phyloP scores from a whole-genome alignment of 2,329 filamentous ascomycete genomes.

The Fusarium sp. region DNA sequence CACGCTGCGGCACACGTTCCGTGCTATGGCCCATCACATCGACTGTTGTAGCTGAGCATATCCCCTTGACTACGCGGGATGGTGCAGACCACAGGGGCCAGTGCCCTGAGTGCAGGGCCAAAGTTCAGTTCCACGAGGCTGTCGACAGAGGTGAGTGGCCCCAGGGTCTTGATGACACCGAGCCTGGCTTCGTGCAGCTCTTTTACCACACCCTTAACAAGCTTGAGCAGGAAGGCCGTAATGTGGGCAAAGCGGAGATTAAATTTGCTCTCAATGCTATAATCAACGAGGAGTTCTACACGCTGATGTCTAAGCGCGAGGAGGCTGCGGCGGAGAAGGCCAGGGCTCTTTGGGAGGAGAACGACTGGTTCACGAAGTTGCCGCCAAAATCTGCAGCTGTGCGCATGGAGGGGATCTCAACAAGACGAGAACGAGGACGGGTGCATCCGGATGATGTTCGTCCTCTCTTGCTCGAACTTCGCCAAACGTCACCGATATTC shows the following conservation, averaged over 20 bases:
- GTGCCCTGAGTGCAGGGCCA: constrained; percentile 35
- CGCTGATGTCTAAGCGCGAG: constrained; percentile 9
- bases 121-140: neutral
- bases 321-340: neutral
- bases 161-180: neutral
- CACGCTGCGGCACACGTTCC: constrained; percentile 3
- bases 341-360: neutral
- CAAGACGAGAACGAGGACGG: no score
- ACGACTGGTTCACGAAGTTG: constrained; percentile 1
- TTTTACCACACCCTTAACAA: constrained; percentile 28
- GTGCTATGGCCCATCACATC: neutral
- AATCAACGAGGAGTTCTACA: constrained; percentile 20
- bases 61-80: constrained; percentile 11
- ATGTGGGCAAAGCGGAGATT: neutral
- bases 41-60: neutral
- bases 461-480: no score
- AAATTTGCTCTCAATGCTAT: constrained; percentile 2
- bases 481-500: no score
- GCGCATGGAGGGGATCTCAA: neutral
- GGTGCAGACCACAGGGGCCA: neutral
- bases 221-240: neutral
- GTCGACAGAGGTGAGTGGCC: constrained; percentile 31
- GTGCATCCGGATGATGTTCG: no score
- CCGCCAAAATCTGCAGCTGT: neutral
- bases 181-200: constrained; percentile 33